Conservation (phyloP, 768 basidiomycete species). For the Xerocomellus amylosporus region DNA sequence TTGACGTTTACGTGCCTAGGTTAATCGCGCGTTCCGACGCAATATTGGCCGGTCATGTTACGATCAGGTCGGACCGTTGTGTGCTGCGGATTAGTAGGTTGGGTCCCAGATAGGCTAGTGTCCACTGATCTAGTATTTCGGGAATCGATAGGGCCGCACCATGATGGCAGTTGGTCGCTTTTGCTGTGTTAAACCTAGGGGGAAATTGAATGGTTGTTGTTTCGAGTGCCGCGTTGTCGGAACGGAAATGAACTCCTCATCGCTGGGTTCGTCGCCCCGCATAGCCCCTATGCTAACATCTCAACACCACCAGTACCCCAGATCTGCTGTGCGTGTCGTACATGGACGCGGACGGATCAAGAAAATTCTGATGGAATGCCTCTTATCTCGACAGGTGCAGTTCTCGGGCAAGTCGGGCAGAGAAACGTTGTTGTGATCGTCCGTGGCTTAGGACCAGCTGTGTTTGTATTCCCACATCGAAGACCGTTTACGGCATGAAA, state of each 20-base stretch:
- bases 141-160: neutral
- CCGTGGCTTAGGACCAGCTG: neutral
- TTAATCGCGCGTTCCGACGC: neutral
- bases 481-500: neutral
- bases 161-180: neutral
- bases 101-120: neutral
- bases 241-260: constrained; percentile 12
- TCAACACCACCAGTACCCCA: neutral
- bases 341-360: neutral
- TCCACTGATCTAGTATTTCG: neutral
- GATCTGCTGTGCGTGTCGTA: neutral
- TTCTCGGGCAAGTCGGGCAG: neutral
- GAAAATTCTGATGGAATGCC: neutral
- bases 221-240: neutral
- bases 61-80: neutral
- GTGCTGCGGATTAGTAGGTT: constrained; percentile 2
- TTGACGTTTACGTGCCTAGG: neutral
- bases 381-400: neutral
- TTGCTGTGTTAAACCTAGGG: neutral
- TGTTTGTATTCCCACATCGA: neutral
- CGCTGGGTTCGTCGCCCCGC: neutral
- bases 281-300: neutral
- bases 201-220: neutral
- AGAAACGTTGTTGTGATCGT: neutral
- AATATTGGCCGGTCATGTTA: neutral